Base-by-base conservation (phyloP, 345 rosid genomes). In the Conringia planisiliqua region DNA sequence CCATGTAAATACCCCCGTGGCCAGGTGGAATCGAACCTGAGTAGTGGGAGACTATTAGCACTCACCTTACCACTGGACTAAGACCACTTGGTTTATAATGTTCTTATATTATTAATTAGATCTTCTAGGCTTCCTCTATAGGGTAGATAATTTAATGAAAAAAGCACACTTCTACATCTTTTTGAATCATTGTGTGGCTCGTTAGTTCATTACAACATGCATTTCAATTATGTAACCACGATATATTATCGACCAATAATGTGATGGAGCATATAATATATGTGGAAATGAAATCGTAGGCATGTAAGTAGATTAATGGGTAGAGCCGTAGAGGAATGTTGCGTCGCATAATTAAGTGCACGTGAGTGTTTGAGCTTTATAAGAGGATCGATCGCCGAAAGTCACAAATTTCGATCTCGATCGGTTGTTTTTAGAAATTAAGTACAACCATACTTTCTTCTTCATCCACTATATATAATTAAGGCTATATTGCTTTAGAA, bases 311-410 rank as follows among this genome's bases (percentile, higher is more conserved):
- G 12, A 54, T 29, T 11, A 35, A 46, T 55, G 27, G 58, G 52
- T 40, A 26, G 40, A 39, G 6, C 32, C 32, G 6, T 40, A 65
- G 48, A 38, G 56, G 4, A 60, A 50, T 43, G 72, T 74, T 74
- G 67, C 3, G 47, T n/a, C 8, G 62, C 55, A 75, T 75, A 60
- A 75, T 75, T 60, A 68, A 60, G 74, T 4, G 79, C 79, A 75
- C 79, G 68, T 68, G 79, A 68, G 73, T 62, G 55, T 68, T 16
- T 60, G 3, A 60, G 54, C 73, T 67, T 56, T 39, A 22, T 22
- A 48, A 68, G 54, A 67, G 20, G 54, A 18, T 66, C 62, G 61
- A 48, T 67, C 61, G 79, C 73, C 79, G 79, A 75, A 75, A 67
- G 79, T 50, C 68, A n/a, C 46, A 59, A 8, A 48, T 10, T 69